These are phyloP conservation scores for Candida stauntonica DNA, from an alignment of 805 yeast genomes.

Conservation along the genomic window DNA sequence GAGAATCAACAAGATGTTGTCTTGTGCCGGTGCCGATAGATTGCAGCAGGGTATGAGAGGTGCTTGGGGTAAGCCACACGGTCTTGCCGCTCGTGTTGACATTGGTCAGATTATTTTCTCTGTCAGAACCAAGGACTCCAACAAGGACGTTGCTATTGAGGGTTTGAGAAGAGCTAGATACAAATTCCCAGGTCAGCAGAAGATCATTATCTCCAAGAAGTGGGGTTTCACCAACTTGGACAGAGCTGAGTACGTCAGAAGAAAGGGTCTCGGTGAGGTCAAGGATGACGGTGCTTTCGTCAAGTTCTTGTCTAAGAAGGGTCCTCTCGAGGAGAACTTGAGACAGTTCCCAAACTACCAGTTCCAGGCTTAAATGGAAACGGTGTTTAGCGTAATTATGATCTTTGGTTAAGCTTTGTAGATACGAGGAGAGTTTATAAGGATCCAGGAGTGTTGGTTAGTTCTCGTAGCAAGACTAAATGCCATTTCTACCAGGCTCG, in stretches of 20 bases:
- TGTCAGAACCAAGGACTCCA: slow-evolving; percentile 95
- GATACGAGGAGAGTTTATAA: neutral
- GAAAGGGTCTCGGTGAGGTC: slow-evolving; percentile 91
- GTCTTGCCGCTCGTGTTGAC: slow-evolving; percentile 98
- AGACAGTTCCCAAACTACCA: slow-evolving; percentile 85
- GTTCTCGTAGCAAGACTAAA: no score
- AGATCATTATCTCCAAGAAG: slow-evolving; percentile 97
- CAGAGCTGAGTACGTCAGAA: slow-evolving; percentile 95
- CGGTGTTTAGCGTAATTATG: slow-evolving; percentile 1
- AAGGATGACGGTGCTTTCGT: slow-evolving; percentile 99
- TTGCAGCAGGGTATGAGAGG: slow-evolving; percentile 99
- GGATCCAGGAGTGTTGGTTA: no score
- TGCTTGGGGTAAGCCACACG: slow-evolving; percentile 99
- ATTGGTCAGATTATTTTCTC: slow-evolving; percentile 98
- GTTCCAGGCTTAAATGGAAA: slow-evolving; percentile 35
- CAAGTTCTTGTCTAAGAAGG: slow-evolving; percentile 96
- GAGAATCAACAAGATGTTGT: slow-evolving; percentile 99
- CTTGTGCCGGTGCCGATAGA: slow-evolving; percentile 99
- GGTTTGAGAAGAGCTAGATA: slow-evolving; percentile 99
- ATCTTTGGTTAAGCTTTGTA: neutral
- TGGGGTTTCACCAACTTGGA: slow-evolving; percentile 99
- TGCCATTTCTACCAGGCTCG: no score
- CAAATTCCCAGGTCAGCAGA: slow-evolving; percentile 99
- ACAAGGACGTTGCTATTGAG: slow-evolving; percentile 97
- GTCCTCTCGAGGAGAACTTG: slow-evolving; percentile 90